Base-by-base conservation (phyloP, 2,329 filamentous ascomycete species). In the Colletotrichum chlorophyti region DNA sequence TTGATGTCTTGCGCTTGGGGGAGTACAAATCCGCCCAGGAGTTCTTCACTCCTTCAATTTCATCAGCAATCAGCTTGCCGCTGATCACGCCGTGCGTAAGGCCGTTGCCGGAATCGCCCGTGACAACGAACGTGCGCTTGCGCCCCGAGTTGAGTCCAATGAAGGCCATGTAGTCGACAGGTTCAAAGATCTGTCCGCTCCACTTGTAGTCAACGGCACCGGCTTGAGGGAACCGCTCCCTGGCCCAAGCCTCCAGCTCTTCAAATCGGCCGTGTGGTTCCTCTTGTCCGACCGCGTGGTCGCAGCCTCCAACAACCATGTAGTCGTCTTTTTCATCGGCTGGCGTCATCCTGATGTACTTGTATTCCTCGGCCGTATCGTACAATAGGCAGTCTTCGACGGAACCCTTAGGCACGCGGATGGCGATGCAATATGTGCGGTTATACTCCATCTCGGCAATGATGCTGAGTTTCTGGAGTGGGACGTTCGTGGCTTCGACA, bases 251-350 rank as follows among this genome's bases (percentile, higher is more conserved):
- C 65, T 83, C 82, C 4, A 86, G 75, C 63, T 83, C 79, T 2
- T 72, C 69, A 58, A 81, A 83, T 6, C 79, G 77, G 0, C 74
- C 75, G 1, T 70, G 65, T 2, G 78, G 71, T 2, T 76, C 70
- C 38, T 79, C 76, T 62, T 84, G 81, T 0, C 83, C 82, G n/a
- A 85, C 81, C 65, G 83, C 82, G 72, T 86, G 83, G 63, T 85
- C 83, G 47, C 79, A 79, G 2, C 83, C 83, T 6, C 83, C 83
- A 6, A 85, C 75, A 5, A 86, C 70, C 45, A 86, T 65, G 66
- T 84, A 85, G 62, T 85, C 82, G 38, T 83, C 69, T 52, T 79
- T 69, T 0, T 79, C 76, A 52, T 85, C 82, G 64, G 82, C 84
- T 0, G 68, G 70, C 0, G 82, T 84, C 10, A 85, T 66, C 1